These are phyloP conservation scores for Salix koriyanagi DNA, from an alignment of 345 rosid species.

Conservation along the genomic window DNA sequence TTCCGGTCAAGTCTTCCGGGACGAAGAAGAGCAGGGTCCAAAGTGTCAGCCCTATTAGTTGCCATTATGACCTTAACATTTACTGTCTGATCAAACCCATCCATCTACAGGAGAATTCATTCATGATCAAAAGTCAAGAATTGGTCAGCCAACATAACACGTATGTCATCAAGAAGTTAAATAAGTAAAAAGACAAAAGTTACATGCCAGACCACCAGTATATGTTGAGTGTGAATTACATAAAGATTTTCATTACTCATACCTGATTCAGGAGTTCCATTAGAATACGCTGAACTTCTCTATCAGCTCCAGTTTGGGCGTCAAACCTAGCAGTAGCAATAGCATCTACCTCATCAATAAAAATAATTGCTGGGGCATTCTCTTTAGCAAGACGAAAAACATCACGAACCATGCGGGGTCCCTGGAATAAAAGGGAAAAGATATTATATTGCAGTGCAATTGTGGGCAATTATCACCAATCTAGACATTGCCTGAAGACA, in stretches of 20 bases:
- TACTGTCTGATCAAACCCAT: conserved; percentile 95
- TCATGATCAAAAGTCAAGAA: conserved; percentile 17
- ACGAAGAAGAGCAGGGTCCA: conserved; percentile 97
- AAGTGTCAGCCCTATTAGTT: conserved; percentile 90
- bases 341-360: conserved; percentile 97
- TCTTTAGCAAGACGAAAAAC: conserved; percentile 98
- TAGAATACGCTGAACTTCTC: conserved; percentile 94
- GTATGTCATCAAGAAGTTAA: neutral
- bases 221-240: neutral
- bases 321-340: conserved; percentile 99
- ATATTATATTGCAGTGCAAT: neutral
- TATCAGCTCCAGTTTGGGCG: conserved; percentile 99
- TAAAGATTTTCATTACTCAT: neutral
- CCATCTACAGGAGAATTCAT: conserved; percentile 45
- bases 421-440: conserved; percentile 43
- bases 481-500: neutral
- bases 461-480: neutral
- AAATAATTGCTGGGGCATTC: conserved; percentile 97
- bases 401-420: conserved; percentile 99
- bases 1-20: conserved; percentile 96
- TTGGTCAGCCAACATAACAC: neutral
- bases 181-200: neutral
- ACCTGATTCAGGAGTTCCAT: conserved; percentile 99
- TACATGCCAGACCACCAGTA: neutral
- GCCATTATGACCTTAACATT: conserved; percentile 99